Percentiles rank a stretch among this genome's conserved stretches.
Evolutionary conservation across 139 green algal genomes (phyloP).

Genomic region (Chlamydomonas sp.): DNA sequence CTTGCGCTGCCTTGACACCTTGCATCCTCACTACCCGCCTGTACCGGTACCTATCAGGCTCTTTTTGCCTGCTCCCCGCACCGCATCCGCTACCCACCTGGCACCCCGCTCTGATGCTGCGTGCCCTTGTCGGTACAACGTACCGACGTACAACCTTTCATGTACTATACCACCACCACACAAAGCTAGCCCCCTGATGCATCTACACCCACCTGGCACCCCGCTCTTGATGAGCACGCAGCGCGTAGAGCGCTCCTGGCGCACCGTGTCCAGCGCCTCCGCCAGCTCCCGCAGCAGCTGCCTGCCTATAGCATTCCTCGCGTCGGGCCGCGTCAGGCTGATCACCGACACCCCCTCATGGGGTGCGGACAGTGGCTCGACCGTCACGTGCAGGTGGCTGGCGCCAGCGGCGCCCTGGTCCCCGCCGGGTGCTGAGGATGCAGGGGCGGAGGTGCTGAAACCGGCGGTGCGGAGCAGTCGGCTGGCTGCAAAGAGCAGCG

Average conservation of each 20-base stretch:
- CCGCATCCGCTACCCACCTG: too few species aligned
- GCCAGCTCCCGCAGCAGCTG: slow-evolving; percentile 75
- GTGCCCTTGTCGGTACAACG: too few species aligned
- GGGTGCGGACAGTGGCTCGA: slow-evolving; percentile 67
- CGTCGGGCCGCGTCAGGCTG: slow-evolving; percentile 63
- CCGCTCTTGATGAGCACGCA: slow-evolving; percentile 76
- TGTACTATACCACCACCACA: too few species aligned
- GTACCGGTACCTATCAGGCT: too few species aligned
- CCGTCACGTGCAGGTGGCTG: slow-evolving; percentile 53
- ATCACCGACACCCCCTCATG: slow-evolving; percentile 77
- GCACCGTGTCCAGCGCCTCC: slow-evolving; percentile 67
- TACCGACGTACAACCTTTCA: too few species aligned
- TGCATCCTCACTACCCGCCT: too few species aligned
- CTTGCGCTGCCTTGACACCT: too few species aligned
- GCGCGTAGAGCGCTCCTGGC: slow-evolving; percentile 71
- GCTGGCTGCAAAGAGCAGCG: too few species aligned
- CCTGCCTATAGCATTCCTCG: slow-evolving; percentile 81
- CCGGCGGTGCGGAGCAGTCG: too few species aligned
- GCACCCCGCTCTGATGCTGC: too few species aligned
- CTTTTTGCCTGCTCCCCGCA: too few species aligned
- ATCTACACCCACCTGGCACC: slow-evolving; percentile 38
- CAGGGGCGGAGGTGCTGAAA: too few species aligned
- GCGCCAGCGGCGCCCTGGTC: background rate
- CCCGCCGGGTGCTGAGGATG: background rate
- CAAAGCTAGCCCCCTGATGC: background rate